These are phyloP conservation scores for Cyclotella atomus DNA, from an alignment of 108 stramenopile species.

Conservation along the genomic window DNA sequence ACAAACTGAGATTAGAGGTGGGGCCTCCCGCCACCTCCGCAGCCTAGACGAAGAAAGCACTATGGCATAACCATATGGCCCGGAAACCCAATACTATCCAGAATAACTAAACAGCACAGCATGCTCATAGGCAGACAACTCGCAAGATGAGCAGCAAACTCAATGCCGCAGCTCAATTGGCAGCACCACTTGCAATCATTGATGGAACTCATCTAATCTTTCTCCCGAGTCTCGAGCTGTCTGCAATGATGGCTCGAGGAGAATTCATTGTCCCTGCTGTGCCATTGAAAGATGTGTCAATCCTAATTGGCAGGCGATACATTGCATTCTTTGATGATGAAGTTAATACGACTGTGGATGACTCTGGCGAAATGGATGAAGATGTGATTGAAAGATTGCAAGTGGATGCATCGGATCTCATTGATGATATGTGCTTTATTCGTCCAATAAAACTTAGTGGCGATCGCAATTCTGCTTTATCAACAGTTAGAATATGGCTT, in stretches of 20 bases:
- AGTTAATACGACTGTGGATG: background rate
- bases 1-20: too few relatives aligned
- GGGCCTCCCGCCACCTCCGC: too few relatives aligned
- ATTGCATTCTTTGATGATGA: background rate
- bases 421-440: background rate
- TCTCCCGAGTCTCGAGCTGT: conserved; percentile 8
- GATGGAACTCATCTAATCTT: conserved; percentile 40
- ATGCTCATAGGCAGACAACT: background rate
- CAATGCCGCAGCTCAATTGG: background rate
- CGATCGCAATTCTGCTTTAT: background rate
- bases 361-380: background rate
- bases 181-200: conserved; percentile 26
- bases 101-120: background rate
- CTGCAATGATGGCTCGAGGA: background rate
- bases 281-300: background rate
- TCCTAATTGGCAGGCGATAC: background rate
- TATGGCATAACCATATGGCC: too few relatives aligned
- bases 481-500: background rate
- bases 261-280: conserved; percentile 5
- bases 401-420: background rate
- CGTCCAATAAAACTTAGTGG: background rate
- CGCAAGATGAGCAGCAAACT: background rate
- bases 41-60: too few relatives aligned
- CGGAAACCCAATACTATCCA: background rate
- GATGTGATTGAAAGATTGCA: background rate